A percentile compares a stretch with the other conserved stretches of the same genome.
phyloP scores from a whole-genome alignment of 2,329 filamentous ascomycete species.

The Pyrenophora tritici-repentis region DNA sequence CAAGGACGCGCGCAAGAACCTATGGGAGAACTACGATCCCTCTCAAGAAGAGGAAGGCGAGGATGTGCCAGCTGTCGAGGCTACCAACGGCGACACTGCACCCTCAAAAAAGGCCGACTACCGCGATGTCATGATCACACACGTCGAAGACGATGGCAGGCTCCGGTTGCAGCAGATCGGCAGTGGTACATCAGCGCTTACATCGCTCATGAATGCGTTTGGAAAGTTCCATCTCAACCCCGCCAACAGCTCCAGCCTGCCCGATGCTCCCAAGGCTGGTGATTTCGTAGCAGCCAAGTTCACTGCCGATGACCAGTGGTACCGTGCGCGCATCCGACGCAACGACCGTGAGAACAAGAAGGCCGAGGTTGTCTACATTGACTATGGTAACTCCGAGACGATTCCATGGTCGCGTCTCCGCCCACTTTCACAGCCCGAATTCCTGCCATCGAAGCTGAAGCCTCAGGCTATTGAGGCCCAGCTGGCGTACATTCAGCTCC shows the following conservation, averaged over 20 bases:
- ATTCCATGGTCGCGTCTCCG: constrained; percentile 84
- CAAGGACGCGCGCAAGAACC: constrained; percentile 82
- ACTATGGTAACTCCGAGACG: constrained; percentile 94
- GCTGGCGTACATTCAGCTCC: constrained; percentile 87
- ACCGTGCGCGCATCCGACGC: constrained; percentile 85
- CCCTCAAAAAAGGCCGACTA: constrained; percentile 81
- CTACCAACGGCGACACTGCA: constrained; percentile 58
- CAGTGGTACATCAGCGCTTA: constrained; percentile 80
- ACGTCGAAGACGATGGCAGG: constrained; percentile 79
- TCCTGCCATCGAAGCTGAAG: constrained; percentile 75
- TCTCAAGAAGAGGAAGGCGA: constrained; percentile 73
- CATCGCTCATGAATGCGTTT: constrained; percentile 89
- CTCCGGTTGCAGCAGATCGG: constrained; percentile 93
- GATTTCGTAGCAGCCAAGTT: constrained; percentile 92
- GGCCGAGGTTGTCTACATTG: constrained; percentile 90
- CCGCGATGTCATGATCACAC: constrained; percentile 89
- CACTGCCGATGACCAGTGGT: constrained; percentile 88
- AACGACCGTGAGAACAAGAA: constrained; percentile 88
- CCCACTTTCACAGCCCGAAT: constrained; percentile 77
- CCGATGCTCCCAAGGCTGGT: constrained; percentile 82
- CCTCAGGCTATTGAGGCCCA: constrained; percentile 85
- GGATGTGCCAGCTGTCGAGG: constrained; percentile 51
- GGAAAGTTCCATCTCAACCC: constrained; percentile 86
- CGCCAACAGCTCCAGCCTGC: constrained; percentile 74
- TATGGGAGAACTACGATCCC: constrained; percentile 96